phyloP scores from a whole-genome alignment of 345 rosid species.

The Citrus medica region DNA sequence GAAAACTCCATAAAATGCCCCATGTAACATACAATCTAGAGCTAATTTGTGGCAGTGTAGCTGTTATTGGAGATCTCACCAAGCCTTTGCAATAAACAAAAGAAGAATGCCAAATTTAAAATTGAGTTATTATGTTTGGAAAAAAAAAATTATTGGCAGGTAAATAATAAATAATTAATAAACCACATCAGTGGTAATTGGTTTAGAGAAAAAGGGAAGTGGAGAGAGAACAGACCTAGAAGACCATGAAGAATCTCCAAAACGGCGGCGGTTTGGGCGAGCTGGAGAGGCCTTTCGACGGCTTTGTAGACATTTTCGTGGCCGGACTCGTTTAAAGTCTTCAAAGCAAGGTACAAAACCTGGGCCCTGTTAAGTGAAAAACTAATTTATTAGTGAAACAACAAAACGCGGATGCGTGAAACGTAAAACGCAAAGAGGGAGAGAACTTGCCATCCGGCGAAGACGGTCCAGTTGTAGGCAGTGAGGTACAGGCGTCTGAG shows the following conservation, averaged over 20 bases:
- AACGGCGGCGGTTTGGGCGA: conserved; percentile 90
- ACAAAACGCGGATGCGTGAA: neutral
- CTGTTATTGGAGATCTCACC: conserved; percentile 88
- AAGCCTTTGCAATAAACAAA: conserved; percentile 45
- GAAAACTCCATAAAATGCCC: conserved; percentile 77
- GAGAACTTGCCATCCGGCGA: conserved; percentile 67
- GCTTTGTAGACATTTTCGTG: conserved; percentile 73
- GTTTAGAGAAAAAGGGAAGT: neutral
- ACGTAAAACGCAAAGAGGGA: neutral
- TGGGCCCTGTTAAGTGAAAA: conserved; percentile 48
- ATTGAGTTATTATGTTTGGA: neutral
- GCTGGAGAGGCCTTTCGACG: conserved; percentile 80
- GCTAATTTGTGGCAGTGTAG: conserved; percentile 84
- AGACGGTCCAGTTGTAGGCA: conserved; percentile 79
- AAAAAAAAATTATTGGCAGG: neutral
- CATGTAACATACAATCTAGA: conserved; percentile 88
- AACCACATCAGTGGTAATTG: too few relatives aligned
- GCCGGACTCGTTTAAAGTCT: conserved; percentile 65
- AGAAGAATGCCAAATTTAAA: neutral
- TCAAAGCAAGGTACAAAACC: conserved; percentile 66
- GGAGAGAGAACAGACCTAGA: conserved; percentile 26
- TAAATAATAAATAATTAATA: too few relatives aligned
- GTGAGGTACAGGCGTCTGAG: conserved; percentile 82
- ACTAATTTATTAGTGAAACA: neutral
- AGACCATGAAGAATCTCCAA: conserved; percentile 92